phyloP scores from a whole-genome alignment of 108 stramenopile genomes.

The Chaetoceros tenuissimus region DNA sequence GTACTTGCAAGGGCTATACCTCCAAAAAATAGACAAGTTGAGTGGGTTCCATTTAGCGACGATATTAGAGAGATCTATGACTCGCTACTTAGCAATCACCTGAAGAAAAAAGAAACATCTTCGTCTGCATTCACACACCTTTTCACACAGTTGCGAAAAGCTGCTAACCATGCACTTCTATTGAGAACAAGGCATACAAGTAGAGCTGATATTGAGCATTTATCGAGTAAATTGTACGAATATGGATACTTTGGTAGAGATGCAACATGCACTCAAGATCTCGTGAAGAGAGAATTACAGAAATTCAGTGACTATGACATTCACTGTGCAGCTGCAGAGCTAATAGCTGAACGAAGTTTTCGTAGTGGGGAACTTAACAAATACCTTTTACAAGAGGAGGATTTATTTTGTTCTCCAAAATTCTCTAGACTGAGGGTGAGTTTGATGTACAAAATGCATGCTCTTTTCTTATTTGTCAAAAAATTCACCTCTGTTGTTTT shows the following conservation, averaged over 20 bases:
- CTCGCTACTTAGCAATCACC: conserved; percentile 20
- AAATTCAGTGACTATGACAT: conserved; percentile 81
- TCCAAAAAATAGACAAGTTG: conserved; percentile 45
- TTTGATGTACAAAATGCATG: not conserved
- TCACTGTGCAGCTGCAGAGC: conserved; percentile 59
- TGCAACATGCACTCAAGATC: conserved; percentile 48
- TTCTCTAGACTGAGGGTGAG: conserved; percentile 23
- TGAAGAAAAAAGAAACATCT: conserved; percentile 10
- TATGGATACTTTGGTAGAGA: conserved; percentile 72
- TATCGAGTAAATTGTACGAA: conserved; percentile 40
- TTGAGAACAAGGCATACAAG: conserved; percentile 68
- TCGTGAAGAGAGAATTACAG: conserved; percentile 73
- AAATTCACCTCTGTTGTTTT: too few relatives aligned
- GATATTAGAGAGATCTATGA: conserved; percentile 15
- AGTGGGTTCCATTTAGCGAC: conserved; percentile 25
- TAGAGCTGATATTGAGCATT: conserved; percentile 31
- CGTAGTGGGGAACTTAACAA: conserved; percentile 35
- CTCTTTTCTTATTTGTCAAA: too few relatives aligned
- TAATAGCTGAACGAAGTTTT: conserved; percentile 55
- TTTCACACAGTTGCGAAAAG: conserved; percentile 94
- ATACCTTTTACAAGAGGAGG: conserved; percentile 43
- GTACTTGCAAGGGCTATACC: conserved; percentile 79
- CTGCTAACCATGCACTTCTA: conserved; percentile 92
- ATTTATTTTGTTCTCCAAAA: conserved; percentile 70
- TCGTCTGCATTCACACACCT: conserved; percentile 47